A percentile compares a stretch with the other conserved stretches of the same genome.
Evolutionary conservation across 192 early-diverging fungal species (phyloP).

Genomic region (Coemansia sp.): DNA sequence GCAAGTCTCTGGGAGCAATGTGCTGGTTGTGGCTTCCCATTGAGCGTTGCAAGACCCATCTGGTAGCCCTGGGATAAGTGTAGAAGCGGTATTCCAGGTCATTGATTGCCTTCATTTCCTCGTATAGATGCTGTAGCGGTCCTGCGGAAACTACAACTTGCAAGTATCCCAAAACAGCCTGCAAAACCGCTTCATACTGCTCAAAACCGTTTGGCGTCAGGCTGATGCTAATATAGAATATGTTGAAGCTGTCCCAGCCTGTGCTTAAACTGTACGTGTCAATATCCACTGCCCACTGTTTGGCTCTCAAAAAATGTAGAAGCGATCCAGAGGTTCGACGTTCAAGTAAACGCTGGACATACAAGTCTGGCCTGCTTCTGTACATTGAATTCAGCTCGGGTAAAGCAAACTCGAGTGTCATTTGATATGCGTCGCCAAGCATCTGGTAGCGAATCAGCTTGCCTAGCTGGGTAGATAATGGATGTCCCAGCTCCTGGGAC

Average conservation of each 20-base stretch:
- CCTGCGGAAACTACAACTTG: slow-evolving; percentile 15
- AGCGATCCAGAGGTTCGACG: slow-evolving; percentile 82
- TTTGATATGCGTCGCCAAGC: slow-evolving; percentile 63
- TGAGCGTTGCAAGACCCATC: slow-evolving; percentile 59
- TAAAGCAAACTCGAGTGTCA: slow-evolving; percentile 79
- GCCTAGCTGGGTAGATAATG: slow-evolving; percentile 68
- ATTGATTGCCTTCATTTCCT: slow-evolving; percentile 30
- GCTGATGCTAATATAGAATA: slow-evolving; percentile 10
- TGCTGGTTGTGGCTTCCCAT: slow-evolving; percentile 67
- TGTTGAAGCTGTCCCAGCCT: slow-evolving; percentile 12
- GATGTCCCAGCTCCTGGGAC: slow-evolving; percentile 59
- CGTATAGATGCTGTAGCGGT: slow-evolving; percentile 28
- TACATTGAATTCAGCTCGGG: slow-evolving; percentile 65
- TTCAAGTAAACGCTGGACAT: slow-evolving; percentile 73
- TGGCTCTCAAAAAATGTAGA: slow-evolving; percentile 72
- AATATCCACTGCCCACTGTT: slow-evolving; percentile 74
- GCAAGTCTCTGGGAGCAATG: slow-evolving; percentile 57
- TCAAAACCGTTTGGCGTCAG: slow-evolving; percentile 22
- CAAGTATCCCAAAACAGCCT: slow-evolving; percentile 29
- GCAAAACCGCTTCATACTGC: slow-evolving; percentile 29
- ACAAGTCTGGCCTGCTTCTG: slow-evolving; percentile 57
- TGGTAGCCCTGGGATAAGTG: slow-evolving; percentile 57
- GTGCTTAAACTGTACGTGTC: background rate
- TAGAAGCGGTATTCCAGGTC: slow-evolving; percentile 57
- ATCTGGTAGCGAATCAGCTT: slow-evolving; percentile 66